Conservation (phyloP, 2,329 filamentous ascomycete genomes). For the Falciphora oryzae region DNA sequence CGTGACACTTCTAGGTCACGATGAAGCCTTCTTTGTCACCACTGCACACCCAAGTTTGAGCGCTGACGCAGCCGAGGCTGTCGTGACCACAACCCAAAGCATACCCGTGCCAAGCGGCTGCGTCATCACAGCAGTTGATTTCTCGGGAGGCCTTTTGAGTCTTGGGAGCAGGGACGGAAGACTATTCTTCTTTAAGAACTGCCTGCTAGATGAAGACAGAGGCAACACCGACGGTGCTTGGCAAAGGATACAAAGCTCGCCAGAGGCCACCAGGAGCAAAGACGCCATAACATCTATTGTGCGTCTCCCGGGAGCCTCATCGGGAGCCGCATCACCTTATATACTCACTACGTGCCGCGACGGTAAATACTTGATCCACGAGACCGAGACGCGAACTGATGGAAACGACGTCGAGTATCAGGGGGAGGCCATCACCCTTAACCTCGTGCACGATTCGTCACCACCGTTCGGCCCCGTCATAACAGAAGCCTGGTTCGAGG, state of each 20-base stretch:
- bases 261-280: not conserved
- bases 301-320: slow-evolving; percentile 30
- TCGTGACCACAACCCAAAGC: not conserved
- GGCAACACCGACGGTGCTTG: not conserved
- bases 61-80: not conserved
- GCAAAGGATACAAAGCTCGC: not conserved
- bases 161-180: slow-evolving; percentile 33
- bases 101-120: slow-evolving; percentile 31
- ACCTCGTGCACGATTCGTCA: slow-evolving; percentile 59
- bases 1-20: slow-evolving; percentile 40
- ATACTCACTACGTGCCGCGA: slow-evolving; percentile 73
- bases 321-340: slow-evolving; percentile 26
- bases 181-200: slow-evolving; percentile 1
- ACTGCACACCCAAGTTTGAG: not conserved
- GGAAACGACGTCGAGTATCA: too few species aligned
- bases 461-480: slow-evolving; percentile 71
- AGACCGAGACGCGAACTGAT: slow-evolving; percentile 16
- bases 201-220: not conserved
- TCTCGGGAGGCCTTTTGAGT: slow-evolving; percentile 36
- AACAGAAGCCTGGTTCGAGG: slow-evolving; percentile 61
- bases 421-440: slow-evolving; percentile 20
- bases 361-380: slow-evolving; percentile 65
- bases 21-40: slow-evolving; percentile 27
- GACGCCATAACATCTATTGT: slow-evolving; percentile 63
- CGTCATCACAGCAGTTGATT: slow-evolving; percentile 41